Evolutionary conservation across 371 early-diverging fungal genomes (phyloP), one percentile per base, ranked within the genome.

Genomic region (Conidiobolus incongruus): DNA sequence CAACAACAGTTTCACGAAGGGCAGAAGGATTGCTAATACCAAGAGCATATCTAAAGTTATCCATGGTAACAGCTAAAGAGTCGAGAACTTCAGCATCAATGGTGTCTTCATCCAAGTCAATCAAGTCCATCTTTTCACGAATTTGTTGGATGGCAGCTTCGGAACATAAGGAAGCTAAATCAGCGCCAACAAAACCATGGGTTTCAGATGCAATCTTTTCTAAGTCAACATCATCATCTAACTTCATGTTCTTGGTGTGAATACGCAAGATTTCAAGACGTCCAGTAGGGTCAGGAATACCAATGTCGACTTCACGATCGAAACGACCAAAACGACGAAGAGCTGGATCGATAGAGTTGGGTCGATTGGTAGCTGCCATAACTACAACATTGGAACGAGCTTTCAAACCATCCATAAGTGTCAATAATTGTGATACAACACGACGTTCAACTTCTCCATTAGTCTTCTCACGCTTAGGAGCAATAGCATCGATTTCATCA

Each of bases 101-200:
- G 29, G 87, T 87, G 32, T 99, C 99, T 48, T 91, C 92, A 49
- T 99, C 99, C 11, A 99, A 66, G 55, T 99, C 99, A 59, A 99
- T 98, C 39, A 94, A 65, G 47, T 84, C 82, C 81, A 92, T 81
- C 76, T 97, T 98, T 58, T 96, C 98, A 59, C 99, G 89, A 50
- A 99, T 99, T 62, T 99, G 99, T 66, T 99, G 99, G 80, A 99
- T 88, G 41, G 99, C 99, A 13, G 99, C 99, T 65, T 99, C 99
- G 40, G 97, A 96, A 63, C 99, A 99, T 47, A 99, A 77, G 7
- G 97, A 86, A 19, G 99, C 99, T 53, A 99, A 61, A 70, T 99
- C 99, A 37, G 97, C 81, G 52, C 99, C 99, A 35, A 96, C 98
- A 66, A 85, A 94, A 49, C 99, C 99, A 63, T 97, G 99, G 6